Percentiles rank a stretch among this genome's conserved stretches.
Evolutionary conservation across 306 rosid genomes (phyloP).

Genomic region (Arachis stenosperma): DNA sequence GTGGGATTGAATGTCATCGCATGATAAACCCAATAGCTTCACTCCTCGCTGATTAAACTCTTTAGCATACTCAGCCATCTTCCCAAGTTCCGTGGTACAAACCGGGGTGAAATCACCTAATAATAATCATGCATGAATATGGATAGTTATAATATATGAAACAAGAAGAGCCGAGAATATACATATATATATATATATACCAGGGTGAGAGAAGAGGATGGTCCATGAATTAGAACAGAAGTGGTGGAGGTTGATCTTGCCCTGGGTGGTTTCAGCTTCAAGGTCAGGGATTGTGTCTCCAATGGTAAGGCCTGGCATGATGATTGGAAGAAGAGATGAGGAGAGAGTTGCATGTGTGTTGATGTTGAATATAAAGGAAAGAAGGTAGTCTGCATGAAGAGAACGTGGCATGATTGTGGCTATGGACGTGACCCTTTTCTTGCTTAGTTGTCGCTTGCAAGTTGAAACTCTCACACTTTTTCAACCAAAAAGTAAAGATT

Average conservation of each 20-base stretch:
- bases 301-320: slow-evolving; percentile 81
- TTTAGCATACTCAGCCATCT: slow-evolving; percentile 58
- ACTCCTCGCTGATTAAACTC: slow-evolving; percentile 63
- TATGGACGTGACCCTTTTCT: slow-evolving; percentile 14
- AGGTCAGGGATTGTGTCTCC: slow-evolving; percentile 80
- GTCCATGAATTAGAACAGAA: slow-evolving; percentile 61
- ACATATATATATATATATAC: background rate
- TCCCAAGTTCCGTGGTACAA: slow-evolving; percentile 83
- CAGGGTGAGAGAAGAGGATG: slow-evolving; percentile 91
- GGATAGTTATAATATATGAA: too few relatives aligned
- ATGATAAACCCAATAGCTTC: slow-evolving; percentile 72
- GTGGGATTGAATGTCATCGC: slow-evolving; percentile 67
- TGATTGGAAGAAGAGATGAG: background rate
- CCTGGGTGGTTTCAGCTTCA: slow-evolving; percentile 71
- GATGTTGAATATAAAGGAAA: slow-evolving; percentile 31
- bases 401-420: slow-evolving; percentile 66
- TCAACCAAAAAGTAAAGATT: too few relatives aligned
- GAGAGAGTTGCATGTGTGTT: background rate
- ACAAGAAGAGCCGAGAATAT: too few relatives aligned
- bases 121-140: background rate
- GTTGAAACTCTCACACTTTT: too few relatives aligned
- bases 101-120: slow-evolving; percentile 88
- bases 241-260: slow-evolving; percentile 64
- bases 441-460: slow-evolving; percentile 26
- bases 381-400: slow-evolving; percentile 59